Conservation (phyloP, 192 early-diverging fungal species). For the Chytriomyces sp. region DNA sequence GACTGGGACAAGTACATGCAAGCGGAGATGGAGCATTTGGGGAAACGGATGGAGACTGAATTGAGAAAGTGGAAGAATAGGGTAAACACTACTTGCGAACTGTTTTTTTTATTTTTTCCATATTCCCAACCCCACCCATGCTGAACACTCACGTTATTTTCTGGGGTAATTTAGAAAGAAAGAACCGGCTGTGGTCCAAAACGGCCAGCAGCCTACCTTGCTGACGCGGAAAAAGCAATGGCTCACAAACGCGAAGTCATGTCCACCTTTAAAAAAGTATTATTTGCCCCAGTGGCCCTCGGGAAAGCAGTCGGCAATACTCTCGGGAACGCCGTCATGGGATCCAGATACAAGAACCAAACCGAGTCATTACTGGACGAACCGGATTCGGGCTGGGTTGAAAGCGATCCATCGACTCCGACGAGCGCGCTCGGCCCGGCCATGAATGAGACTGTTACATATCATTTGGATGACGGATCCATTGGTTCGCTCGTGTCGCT, state of each 20-base stretch:
- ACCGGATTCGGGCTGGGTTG: background rate
- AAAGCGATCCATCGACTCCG: background rate
- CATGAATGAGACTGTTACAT: conserved; percentile 57
- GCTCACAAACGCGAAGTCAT: conserved; percentile 63
- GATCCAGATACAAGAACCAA: conserved; percentile 14
- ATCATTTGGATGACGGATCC: conserved; percentile 62
- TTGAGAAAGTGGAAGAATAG: conserved; percentile 73
- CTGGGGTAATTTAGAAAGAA: conserved; percentile 19
- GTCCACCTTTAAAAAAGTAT: conserved; percentile 57
- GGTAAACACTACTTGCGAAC: conserved; percentile 46
- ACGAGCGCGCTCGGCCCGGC: background rate
- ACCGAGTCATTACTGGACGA: conserved; percentile 16
- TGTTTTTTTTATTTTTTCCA: background rate
- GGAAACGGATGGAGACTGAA: conserved; percentile 58
- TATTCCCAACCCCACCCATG: background rate
- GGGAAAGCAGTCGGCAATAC: conserved; percentile 38
- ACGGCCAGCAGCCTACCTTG: conserved; percentile 39
- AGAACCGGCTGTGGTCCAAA: conserved; percentile 25
- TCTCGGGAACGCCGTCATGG: conserved; percentile 25
- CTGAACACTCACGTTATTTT: background rate
- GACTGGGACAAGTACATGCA: conserved; percentile 72
- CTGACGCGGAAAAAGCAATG: conserved; percentile 53
- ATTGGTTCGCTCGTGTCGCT: conserved; percentile 73
- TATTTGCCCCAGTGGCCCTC: conserved; percentile 61
- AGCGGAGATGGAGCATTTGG: conserved; percentile 68